Conservation (phyloP, 2,329 filamentous ascomycete species). For the Huntiella bhutanensis region DNA sequence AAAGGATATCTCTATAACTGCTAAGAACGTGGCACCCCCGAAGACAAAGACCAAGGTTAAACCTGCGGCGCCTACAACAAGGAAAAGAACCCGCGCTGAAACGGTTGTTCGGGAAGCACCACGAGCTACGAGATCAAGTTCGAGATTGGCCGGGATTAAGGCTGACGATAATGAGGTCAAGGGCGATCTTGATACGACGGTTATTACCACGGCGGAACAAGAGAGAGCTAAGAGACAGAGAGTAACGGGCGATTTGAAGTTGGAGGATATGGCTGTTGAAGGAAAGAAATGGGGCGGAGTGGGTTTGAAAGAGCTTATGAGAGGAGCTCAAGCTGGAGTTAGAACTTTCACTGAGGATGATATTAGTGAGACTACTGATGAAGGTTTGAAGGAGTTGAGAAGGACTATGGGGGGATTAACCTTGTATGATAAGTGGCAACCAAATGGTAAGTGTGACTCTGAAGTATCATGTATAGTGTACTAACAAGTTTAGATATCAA, state of each 20-base stretch:
- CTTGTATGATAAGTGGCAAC: conserved; percentile 68
- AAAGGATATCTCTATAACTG: conserved; percentile 54
- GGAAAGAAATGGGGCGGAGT: conserved; percentile 59
- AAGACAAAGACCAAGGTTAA: conserved; percentile 24
- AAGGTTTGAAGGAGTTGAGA: conserved; percentile 52
- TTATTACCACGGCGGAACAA: neutral
- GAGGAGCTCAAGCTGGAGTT: conserved; percentile 59
- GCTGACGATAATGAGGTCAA: conserved; percentile 25
- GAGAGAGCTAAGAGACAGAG: conserved; percentile 38
- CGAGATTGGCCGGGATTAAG: conserved; percentile 35
- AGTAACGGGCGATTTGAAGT: conserved; percentile 39
- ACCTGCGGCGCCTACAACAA: conserved; percentile 15
- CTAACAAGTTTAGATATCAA: conserved; percentile 49
- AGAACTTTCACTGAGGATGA: conserved; percentile 77
- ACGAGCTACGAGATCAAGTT: conserved; percentile 37
- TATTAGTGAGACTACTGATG: conserved; percentile 59
- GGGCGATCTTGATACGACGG: neutral
- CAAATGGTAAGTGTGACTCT: conserved; percentile 41
- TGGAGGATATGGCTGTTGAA: conserved; percentile 62
- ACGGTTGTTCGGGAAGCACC: conserved; percentile 26
- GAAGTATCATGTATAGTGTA: neutral
- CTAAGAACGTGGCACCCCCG: conserved; percentile 39
- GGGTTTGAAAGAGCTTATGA: conserved; percentile 38
- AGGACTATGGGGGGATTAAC: conserved; percentile 59
- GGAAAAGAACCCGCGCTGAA: conserved; percentile 17